Conservation (phyloP, 768 basidiomycete genomes). For the Hypholoma sublateritium region DNA sequence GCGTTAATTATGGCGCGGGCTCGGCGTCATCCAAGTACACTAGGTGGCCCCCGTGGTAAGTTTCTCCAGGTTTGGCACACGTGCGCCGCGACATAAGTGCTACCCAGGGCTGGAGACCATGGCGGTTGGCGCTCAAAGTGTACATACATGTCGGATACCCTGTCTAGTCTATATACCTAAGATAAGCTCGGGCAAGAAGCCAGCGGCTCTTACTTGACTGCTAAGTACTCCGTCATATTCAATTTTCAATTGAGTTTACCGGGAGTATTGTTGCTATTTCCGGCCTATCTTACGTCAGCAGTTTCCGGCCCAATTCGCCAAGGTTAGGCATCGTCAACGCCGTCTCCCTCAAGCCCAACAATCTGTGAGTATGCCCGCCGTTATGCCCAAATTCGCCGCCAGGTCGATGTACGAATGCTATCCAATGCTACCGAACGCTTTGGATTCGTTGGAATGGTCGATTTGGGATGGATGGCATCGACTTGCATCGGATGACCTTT, state of each 20-base stretch:
- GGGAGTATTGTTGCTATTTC: slow-evolving; percentile 5
- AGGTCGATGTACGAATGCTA: slow-evolving; percentile 15
- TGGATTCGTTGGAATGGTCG: slow-evolving; percentile 14
- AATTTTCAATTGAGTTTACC: slow-evolving; percentile 6
- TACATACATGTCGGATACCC: neutral
- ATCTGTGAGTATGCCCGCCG: slow-evolving; percentile 47
- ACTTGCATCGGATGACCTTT: slow-evolving; percentile 26
- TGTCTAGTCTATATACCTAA: neutral
- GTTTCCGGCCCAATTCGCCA: slow-evolving; percentile 9
- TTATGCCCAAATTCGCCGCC: slow-evolving; percentile 10
- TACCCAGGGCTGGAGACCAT: neutral
- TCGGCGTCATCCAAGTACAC: slow-evolving; percentile 6
- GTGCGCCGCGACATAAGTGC: slow-evolving; percentile 1
- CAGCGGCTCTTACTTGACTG: slow-evolving; percentile 2
- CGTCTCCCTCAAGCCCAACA: slow-evolving; percentile 52
- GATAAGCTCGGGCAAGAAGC: neutral
- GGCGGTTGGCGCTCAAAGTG: neutral
- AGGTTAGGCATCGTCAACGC: slow-evolving; percentile 31
- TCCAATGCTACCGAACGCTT: slow-evolving; percentile 6
- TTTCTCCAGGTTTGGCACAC: slow-evolving; percentile 5
- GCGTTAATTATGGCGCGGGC: slow-evolving; percentile 10
- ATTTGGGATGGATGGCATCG: slow-evolving; percentile 36
- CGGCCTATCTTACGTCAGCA: slow-evolving; percentile 30
- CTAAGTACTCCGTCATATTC: neutral
- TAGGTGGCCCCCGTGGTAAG: slow-evolving; percentile 12